Conservation (phyloP, 768 basidiomycete genomes). For the Termitomyces sp. region DNA sequence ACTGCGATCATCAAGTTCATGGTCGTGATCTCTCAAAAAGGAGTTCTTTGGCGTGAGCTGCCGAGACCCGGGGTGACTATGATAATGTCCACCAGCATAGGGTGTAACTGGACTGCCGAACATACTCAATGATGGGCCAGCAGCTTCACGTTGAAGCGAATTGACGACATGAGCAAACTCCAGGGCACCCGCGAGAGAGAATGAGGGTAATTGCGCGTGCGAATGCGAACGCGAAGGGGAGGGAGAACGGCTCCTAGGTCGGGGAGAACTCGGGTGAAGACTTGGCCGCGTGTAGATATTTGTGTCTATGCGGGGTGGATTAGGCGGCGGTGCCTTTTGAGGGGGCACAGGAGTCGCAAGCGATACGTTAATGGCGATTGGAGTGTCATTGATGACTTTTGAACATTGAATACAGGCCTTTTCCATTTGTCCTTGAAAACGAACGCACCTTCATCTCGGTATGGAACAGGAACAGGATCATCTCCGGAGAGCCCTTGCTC, state of each 20-base stretch:
- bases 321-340: not conserved
- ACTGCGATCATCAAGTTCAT: slow-evolving; percentile 47
- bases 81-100: slow-evolving; percentile 74
- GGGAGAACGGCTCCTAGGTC: slow-evolving; percentile 50
- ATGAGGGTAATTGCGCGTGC: slow-evolving; percentile 63
- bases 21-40: slow-evolving; percentile 32
- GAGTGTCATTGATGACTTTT: slow-evolving; percentile 11
- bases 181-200: slow-evolving; percentile 90
- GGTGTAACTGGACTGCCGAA: slow-evolving; percentile 69
- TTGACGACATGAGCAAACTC: slow-evolving; percentile 93
- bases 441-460: slow-evolving; percentile 58
- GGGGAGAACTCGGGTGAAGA: slow-evolving; percentile 31
- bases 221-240: slow-evolving; percentile 33
- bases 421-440: not conserved
- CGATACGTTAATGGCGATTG: slow-evolving; percentile 17
- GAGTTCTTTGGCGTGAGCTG: slow-evolving; percentile 21
- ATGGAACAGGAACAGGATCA: slow-evolving; percentile 41
- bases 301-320: slow-evolving; percentile 8
- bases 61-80: slow-evolving; percentile 26
- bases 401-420: not conserved
- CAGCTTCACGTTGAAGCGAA: slow-evolving; percentile 68
- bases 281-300: not conserved
- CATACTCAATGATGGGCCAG: slow-evolving; percentile 48
- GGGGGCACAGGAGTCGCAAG: slow-evolving; percentile 17
- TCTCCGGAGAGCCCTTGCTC: slow-evolving; percentile 59